Evolutionary conservation across 257 asterid species (phyloP).

Genomic region (Plantago ovata): DNA sequence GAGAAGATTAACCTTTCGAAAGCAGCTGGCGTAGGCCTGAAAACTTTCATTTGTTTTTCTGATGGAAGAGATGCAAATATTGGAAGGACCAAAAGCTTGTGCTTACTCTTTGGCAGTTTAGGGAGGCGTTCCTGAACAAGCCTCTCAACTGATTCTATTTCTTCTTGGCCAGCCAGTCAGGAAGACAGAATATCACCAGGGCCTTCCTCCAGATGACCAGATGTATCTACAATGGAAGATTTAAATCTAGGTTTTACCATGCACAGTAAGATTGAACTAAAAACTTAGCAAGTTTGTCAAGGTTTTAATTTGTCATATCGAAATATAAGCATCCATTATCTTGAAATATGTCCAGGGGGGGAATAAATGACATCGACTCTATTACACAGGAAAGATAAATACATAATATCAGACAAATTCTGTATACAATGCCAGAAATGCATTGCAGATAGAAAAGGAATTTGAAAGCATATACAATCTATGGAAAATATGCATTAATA

Average conservation of each 20-base stretch:
- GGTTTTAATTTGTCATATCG: no score
- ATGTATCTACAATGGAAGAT: constrained; percentile 11
- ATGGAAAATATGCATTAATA: background rate
- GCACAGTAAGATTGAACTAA: no score
- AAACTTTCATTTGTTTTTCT: constrained; percentile 92
- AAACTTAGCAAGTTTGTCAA: background rate
- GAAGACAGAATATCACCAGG: constrained; percentile 94
- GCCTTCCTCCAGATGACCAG: constrained; percentile 85
- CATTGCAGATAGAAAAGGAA: constrained; percentile 7
- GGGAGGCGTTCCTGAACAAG: constrained; percentile 72
- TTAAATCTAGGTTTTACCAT: no score
- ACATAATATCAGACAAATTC: no score
- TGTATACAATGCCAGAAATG: no score
- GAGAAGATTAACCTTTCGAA: constrained; percentile 70
- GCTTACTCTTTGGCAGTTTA: constrained; percentile 62
- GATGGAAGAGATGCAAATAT: constrained; percentile 94
- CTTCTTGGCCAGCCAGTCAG: constrained; percentile 98
- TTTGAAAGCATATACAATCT: background rate
- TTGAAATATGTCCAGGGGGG: background rate
- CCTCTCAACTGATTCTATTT: constrained; percentile 92
- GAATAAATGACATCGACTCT: background rate
- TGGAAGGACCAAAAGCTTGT: constrained; percentile 66
- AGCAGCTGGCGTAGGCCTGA: constrained; percentile 68
- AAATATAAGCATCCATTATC: constrained; percentile 11
- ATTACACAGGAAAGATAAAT: no score